Conservation (phyloP, 768 basidiomycete genomes). For the Calocera viscosa region DNA sequence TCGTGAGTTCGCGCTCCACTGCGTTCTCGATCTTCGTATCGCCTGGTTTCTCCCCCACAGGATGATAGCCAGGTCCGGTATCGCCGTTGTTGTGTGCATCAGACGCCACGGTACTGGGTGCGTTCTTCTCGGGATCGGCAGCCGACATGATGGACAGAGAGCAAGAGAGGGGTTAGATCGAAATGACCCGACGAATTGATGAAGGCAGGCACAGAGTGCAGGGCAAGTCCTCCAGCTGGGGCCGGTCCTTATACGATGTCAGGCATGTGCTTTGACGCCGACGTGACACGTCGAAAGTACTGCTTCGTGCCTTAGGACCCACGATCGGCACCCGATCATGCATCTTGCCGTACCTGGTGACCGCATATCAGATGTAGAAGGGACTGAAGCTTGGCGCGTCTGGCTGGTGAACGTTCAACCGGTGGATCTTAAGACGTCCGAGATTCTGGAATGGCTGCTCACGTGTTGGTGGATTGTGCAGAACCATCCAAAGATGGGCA, state of each 20-base stretch:
- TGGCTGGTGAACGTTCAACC: background rate
- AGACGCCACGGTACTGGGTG: background rate
- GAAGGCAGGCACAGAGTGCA: background rate
- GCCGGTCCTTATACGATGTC: background rate
- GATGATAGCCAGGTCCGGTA: background rate
- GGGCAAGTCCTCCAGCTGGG: background rate
- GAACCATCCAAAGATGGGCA: background rate
- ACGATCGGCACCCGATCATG: background rate
- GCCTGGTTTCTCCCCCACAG: background rate
- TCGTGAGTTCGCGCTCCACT: background rate
- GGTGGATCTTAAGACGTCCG: background rate
- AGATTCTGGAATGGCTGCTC: background rate
- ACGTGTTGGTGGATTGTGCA: background rate
- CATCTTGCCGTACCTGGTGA: slow-evolving; percentile 3
- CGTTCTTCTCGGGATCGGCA: background rate
- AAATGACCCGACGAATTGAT: background rate
- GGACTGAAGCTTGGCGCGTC: background rate
- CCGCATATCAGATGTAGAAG: background rate
- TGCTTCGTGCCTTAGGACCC: background rate
- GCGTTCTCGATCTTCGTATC: background rate
- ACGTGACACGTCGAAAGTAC: background rate
- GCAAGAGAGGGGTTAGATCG: background rate
- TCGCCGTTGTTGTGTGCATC: background rate
- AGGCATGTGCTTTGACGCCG: background rate
- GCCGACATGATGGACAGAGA: background rate